phyloP scores from a whole-genome alignment of 108 stramenopile species.

The Asterionellopsis glacialis region DNA sequence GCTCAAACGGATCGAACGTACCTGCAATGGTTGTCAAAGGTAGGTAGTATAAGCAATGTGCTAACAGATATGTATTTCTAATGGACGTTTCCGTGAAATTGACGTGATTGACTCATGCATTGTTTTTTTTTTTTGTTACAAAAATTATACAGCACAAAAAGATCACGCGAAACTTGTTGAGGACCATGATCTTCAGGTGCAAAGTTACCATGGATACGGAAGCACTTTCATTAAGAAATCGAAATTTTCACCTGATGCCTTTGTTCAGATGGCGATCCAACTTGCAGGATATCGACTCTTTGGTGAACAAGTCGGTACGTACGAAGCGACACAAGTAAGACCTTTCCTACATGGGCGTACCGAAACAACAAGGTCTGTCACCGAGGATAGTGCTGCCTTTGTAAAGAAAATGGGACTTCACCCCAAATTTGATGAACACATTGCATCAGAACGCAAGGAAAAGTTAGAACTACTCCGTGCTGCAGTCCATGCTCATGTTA shows the following conservation, averaged over 20 bases:
- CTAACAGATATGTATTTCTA: neutral
- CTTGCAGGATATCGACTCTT: constrained; percentile 69
- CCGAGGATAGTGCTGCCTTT: constrained; percentile 41
- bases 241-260: constrained; percentile 57
- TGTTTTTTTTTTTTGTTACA: neutral
- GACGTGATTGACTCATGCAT: no score
- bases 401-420: constrained; percentile 53
- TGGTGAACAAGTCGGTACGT: constrained; percentile 60
- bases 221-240: constrained; percentile 37
- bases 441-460: constrained; percentile 17
- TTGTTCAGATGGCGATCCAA: constrained; percentile 84
- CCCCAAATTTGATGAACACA: constrained; percentile 19
- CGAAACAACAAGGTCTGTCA: constrained; percentile 64
- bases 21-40: no score
- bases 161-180: constrained; percentile 14
- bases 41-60: neutral
- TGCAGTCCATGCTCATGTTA: constrained; percentile 55
- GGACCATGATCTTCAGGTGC: constrained; percentile 18
- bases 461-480: constrained; percentile 50
- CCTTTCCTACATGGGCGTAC: constrained; percentile 71
- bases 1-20: neutral
- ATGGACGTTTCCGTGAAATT: no score
- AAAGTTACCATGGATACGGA: constrained; percentile 40
- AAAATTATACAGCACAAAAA: neutral
- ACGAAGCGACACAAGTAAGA: constrained; percentile 78